These are phyloP conservation scores for Plicaturopsis crispa DNA, from an alignment of 768 basidiomycete genomes.

Conservation along the genomic window DNA sequence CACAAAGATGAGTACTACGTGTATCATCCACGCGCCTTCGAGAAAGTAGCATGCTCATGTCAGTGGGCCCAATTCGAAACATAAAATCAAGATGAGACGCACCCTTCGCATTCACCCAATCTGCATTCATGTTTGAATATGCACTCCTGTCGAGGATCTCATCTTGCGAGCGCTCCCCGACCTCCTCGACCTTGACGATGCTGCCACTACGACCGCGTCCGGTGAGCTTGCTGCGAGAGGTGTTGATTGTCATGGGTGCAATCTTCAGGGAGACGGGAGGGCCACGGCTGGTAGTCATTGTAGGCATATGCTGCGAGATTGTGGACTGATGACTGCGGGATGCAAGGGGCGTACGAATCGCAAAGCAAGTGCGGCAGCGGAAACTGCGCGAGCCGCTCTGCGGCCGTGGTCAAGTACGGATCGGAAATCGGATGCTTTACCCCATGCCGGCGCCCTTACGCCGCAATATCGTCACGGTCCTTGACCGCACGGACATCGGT, in stretches of 20 bases:
- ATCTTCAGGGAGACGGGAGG: constrained; percentile 31
- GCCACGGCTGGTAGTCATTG: constrained; percentile 9
- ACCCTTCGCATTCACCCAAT: constrained; percentile 96
- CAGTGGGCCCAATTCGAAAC: constrained; percentile 3
- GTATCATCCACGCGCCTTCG: constrained; percentile 95
- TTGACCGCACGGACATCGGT: no score
- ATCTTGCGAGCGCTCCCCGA: constrained; percentile 64
- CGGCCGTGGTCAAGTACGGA: no score
- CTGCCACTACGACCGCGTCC: constrained; percentile 63
- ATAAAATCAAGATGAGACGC: constrained; percentile 9
- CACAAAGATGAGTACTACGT: constrained; percentile 83
- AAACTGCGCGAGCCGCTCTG: no score
- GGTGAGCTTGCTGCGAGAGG: constrained; percentile 38
- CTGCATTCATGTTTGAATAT: constrained; percentile 80
- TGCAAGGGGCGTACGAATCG: no score
- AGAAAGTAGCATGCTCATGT: not conserved
- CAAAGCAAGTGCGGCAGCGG: no score
- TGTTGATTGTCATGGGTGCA: constrained; percentile 45
- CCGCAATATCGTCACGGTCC: no score
- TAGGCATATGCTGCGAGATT: no score
- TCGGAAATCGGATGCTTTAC: no score
- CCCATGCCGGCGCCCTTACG: no score
- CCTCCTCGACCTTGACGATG: constrained; percentile 80
- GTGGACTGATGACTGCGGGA: no score
- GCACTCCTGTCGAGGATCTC: constrained; percentile 74